Conservation (phyloP, 306 rosid genomes). For the Herpetospermum pedunculosum region DNA sequence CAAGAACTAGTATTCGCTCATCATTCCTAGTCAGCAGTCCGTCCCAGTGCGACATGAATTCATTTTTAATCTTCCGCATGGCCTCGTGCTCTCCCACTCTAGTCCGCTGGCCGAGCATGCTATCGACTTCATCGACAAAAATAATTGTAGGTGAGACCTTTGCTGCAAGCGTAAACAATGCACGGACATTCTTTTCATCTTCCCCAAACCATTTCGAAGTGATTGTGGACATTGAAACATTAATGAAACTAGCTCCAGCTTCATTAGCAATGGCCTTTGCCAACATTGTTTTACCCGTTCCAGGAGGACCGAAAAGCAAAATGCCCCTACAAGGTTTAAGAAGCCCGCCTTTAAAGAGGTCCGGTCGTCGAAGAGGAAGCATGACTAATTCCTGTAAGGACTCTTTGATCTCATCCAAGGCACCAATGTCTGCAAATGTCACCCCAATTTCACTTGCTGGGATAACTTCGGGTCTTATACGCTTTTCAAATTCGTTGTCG, state of each 20-base stretch:
- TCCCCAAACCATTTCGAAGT: constrained; percentile 52
- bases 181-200: constrained; percentile 55
- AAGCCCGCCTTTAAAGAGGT: constrained; percentile 49
- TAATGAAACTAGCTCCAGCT: constrained; percentile 67
- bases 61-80: constrained; percentile 59
- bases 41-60: constrained; percentile 68
- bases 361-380: constrained; percentile 69
- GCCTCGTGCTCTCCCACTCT: constrained; percentile 51
- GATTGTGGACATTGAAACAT: constrained; percentile 59
- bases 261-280: constrained; percentile 74
- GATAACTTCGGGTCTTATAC: constrained; percentile 50
- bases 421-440: constrained; percentile 55
- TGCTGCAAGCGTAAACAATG: constrained; percentile 52
- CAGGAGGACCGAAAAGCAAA: constrained; percentile 66
- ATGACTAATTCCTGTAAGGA: constrained; percentile 59
- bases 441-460: constrained; percentile 63
- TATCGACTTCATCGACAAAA: constrained; percentile 63
- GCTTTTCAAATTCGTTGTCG: constrained; percentile 64
- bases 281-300: constrained; percentile 62
- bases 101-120: constrained; percentile 61
- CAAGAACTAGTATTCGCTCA: constrained; percentile 47
- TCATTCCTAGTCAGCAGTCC: constrained; percentile 39
- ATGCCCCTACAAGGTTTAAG: constrained; percentile 60
- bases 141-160: constrained; percentile 62
- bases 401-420: constrained; percentile 51